Conservation (phyloP, 257 asterid genomes). For the Plantago elongata region DNA sequence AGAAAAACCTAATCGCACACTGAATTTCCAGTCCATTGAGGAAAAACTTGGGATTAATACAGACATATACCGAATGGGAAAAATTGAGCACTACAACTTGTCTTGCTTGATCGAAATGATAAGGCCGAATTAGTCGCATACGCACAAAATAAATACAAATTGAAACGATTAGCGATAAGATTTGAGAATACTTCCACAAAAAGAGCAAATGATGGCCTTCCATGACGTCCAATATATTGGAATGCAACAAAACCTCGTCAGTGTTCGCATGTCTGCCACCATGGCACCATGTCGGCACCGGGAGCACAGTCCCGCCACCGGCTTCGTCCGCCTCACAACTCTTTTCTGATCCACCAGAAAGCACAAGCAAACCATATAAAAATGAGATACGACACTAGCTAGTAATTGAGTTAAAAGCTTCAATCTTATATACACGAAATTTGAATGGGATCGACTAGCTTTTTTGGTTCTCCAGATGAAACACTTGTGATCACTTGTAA, state of each 20-base stretch:
- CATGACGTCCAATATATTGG: slow-evolving; percentile 71
- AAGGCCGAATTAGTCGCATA: no score
- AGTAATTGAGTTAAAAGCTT: no score
- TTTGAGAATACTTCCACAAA: slow-evolving; percentile 65
- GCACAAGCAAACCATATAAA: slow-evolving; percentile 68
- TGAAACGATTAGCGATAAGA: slow-evolving; percentile 32
- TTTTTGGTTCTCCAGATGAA: no score
- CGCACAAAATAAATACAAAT: no score
- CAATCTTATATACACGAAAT: background rate
- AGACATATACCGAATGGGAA: no score
- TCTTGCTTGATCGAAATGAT: no score
- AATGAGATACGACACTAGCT: background rate
- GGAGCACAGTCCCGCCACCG: slow-evolving; percentile 72
- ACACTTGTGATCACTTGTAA: no score
- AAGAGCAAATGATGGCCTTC: slow-evolving; percentile 66
- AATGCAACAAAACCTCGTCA: slow-evolving; percentile 68
- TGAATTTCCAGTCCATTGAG: no score
- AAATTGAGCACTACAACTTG: no score
- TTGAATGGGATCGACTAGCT: no score
- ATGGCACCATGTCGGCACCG: slow-evolving; percentile 64
- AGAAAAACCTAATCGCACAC: no score
- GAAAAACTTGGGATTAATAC: no score
- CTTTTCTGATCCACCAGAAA: slow-evolving; percentile 79
- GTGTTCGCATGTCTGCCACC: slow-evolving; percentile 71
- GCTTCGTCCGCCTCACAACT: slow-evolving; percentile 48